A percentile compares a stretch with the other conserved stretches of the same genome.
Evolutionary conservation across 345 rosid species (phyloP).

Genomic region (Melaleuca quinquenervia): DNA sequence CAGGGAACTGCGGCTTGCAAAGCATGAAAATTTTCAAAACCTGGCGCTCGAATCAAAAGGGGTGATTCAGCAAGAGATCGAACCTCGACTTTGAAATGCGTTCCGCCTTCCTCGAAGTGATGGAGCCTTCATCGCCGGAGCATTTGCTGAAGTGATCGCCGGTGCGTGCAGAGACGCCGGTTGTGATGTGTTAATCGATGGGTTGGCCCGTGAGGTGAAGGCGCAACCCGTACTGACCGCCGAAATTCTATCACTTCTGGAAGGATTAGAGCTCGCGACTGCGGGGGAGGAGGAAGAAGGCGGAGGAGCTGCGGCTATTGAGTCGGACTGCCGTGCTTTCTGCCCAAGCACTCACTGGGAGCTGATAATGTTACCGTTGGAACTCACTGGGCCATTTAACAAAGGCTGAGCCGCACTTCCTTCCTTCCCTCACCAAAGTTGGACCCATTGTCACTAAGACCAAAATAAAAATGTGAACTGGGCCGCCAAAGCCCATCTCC

Average conservation of each 20-base stretch:
- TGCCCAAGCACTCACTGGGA: background rate
- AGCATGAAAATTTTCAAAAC: background rate
- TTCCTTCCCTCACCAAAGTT: background rate
- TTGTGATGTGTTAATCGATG: background rate
- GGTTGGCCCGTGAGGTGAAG: background rate
- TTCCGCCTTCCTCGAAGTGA: accelerated
- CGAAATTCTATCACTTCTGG: background rate
- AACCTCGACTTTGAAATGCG: background rate
- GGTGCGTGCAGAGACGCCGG: background rate
- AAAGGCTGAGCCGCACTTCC: background rate
- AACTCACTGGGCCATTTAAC: background rate
- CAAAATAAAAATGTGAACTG: background rate
- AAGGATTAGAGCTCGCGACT: background rate
- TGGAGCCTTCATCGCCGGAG: background rate
- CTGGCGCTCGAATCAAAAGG: accelerated
- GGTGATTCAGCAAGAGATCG: background rate
- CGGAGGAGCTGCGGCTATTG: background rate
- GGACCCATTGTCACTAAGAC: no score
- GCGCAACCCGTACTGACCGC: background rate
- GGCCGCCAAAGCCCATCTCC: background rate
- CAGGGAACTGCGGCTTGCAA: no score
- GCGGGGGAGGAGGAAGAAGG: background rate
- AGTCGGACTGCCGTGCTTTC: background rate
- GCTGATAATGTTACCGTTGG: background rate
- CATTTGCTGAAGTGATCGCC: background rate